These are phyloP conservation scores for Nothomitra cinnamomea DNA, from an alignment of 2,329 filamentous ascomycete species.

Conservation along the genomic window DNA sequence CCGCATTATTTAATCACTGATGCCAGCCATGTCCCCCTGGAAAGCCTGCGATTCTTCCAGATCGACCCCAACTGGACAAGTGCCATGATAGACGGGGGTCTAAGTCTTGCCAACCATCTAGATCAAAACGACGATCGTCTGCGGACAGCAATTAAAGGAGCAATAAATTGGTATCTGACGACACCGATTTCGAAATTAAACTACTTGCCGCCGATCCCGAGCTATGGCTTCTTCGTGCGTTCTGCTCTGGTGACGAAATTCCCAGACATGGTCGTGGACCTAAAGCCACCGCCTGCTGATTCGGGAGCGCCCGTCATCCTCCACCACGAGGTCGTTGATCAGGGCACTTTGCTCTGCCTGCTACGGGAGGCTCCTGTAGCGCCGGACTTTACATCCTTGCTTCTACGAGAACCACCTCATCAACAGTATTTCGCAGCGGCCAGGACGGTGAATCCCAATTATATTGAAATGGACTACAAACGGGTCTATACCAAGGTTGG, in stretches of 20 bases:
- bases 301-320: no score
- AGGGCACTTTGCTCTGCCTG: no score
- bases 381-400: no score
- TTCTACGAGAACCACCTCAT: no score
- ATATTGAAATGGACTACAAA: no score
- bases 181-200: not conserved
- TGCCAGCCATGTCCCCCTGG: constrained; percentile 5
- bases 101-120: constrained; percentile 8
- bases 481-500: no score
- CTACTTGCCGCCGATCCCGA: not conserved
- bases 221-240: not conserved
- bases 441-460: no score
- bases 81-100: constrained; percentile 8
- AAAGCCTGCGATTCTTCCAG: constrained; percentile 8
- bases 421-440: no score
- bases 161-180: not conserved
- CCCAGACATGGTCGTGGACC: not conserved
- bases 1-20: constrained; percentile 6
- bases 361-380: no score
- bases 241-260: not conserved
- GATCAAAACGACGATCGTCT: not conserved
- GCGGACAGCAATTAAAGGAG: not conserved
- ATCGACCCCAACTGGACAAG: constrained; percentile 8
- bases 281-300: no score
- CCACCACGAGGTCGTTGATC: no score